Conservation (phyloP, 352 stramenopile species). For the Globisporangium spiculum region DNA sequence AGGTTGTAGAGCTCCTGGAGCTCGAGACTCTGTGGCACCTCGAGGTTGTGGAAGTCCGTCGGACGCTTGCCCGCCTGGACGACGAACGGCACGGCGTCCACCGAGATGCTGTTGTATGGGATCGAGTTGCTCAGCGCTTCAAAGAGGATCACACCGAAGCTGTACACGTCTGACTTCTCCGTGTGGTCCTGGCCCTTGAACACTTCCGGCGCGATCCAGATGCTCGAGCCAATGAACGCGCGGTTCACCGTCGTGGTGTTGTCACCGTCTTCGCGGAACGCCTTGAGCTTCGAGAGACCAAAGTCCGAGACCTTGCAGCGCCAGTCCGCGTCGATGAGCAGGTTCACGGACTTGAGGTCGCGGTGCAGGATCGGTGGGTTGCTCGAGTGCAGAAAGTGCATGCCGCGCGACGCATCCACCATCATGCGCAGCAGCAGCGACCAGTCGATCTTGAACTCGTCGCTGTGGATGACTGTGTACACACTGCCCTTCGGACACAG, state of each 20-base stretch:
- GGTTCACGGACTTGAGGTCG: conserved; percentile 89
- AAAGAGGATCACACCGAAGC: conserved; percentile 83
- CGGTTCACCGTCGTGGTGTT: conserved; percentile 32
- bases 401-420: conserved; percentile 82
- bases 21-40: conserved; percentile 39
- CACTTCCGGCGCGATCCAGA: conserved; percentile 90
- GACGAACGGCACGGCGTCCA: conserved; percentile 80
- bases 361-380: conserved; percentile 87
- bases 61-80: conserved; percentile 75
- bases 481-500: conserved; percentile 84
- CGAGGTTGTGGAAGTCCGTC: conserved; percentile 68
- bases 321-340: conserved; percentile 88
- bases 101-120: conserved; percentile 75
- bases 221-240: conserved; percentile 79
- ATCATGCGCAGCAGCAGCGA: conserved; percentile 84
- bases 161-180: conserved; percentile 89
- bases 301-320: conserved; percentile 90
- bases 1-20: conserved; percentile 68
- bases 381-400: conserved; percentile 91
- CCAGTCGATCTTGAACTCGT: conserved; percentile 84
- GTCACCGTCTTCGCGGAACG: conserved; percentile 61
- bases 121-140: conserved; percentile 61
- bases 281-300: conserved; percentile 84
- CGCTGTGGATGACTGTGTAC: conserved; percentile 76
- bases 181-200: conserved; percentile 86